Evolutionary conservation across 495 filamentous ascomycete genomes (phyloP), one percentile per base, ranked within the genome.

Genomic region (Lophiotrema nucula): DNA sequence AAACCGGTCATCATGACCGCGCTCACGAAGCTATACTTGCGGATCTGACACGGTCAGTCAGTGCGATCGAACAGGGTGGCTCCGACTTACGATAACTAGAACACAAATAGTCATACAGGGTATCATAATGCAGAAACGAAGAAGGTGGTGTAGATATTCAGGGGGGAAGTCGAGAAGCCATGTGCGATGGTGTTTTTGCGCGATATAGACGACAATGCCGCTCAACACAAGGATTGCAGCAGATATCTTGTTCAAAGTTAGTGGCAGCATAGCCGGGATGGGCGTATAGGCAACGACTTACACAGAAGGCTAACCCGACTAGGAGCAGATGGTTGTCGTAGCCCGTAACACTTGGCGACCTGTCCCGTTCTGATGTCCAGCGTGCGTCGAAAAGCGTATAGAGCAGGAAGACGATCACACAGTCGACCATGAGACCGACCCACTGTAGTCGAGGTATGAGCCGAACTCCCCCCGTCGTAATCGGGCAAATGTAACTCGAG

Each of bases 401-500:
- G n/a, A n/a, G n/a, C n/a, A n/a, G n/a, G n/a, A 62, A 1, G 18
- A 59, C 41, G 2, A 64, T 56, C 15, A 41, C 25, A 24, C 56
- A 44, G 31, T 72, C 68, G 13, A 70, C 21, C 4, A 54, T 18
- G 11, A 53, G 58, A 31, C 60, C 66, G 13, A 62, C 24, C n/a
- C 39, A 35, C 42, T 69, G 68, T 27, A 70, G 19, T 26, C 47
- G 37, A 2, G 66, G 67, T 2, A 55, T 50, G 16, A 38, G 6
- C 4, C 4, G 65, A 23, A 12, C 49, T 21, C 37, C 50, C 49
- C 22, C 26, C 22, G 47, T 66, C 10, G 55, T 33, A 11, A 58
- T 41, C 6, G 70, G 60, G 44, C 70, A 72, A 8, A 72, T 67
- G 39, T 59, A 66, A 3, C 63, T 67, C 16, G 70, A 70, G 2